These are phyloP conservation scores for Cercospora zeae-maydis DNA, from an alignment of 2,329 filamentous ascomycete genomes.

Conservation along the genomic window DNA sequence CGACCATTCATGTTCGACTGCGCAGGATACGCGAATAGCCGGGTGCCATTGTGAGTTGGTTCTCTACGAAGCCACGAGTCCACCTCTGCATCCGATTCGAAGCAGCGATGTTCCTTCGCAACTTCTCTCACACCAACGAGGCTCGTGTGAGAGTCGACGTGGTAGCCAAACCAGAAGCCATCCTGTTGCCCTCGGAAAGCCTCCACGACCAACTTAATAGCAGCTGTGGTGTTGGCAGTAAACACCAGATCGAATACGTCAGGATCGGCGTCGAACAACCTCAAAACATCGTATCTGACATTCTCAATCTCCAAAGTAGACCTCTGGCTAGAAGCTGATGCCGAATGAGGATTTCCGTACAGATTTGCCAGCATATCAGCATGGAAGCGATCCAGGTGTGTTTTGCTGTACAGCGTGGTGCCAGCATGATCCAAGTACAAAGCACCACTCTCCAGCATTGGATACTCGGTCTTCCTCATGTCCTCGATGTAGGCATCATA, in stretches of 20 bases:
- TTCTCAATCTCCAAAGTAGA: slow-evolving; percentile 68
- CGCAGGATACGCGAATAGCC: slow-evolving; percentile 75
- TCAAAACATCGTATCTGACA: slow-evolving; percentile 65
- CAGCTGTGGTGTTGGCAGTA: slow-evolving; percentile 87
- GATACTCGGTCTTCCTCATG: slow-evolving; percentile 49
- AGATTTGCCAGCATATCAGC: slow-evolving; percentile 73
- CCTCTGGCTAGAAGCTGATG: slow-evolving; percentile 72
- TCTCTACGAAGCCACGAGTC: slow-evolving; percentile 57
- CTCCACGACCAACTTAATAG: slow-evolving; percentile 81
- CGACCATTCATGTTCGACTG: slow-evolving; percentile 92
- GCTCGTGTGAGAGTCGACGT: slow-evolving; percentile 81
- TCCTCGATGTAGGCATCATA: slow-evolving; percentile 46
- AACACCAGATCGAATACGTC: slow-evolving; percentile 84
- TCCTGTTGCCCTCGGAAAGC: slow-evolving; percentile 63
- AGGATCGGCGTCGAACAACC: slow-evolving; percentile 78
- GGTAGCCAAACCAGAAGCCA: slow-evolving; percentile 80
- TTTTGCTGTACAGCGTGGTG: slow-evolving; percentile 66
- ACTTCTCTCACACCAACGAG: slow-evolving; percentile 70
- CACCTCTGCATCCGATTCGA: slow-evolving; percentile 61
- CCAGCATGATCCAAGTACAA: slow-evolving; percentile 89
- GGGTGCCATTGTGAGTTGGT: slow-evolving; percentile 26
- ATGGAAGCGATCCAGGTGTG: slow-evolving; percentile 74
- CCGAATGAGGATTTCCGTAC: slow-evolving; percentile 90
- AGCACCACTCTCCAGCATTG: slow-evolving; percentile 33
- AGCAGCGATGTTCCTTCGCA: slow-evolving; percentile 62